Percentiles rank a stretch among this genome's conserved stretches.
Conservation (phyloP, 768 basidiomycete species). For the Boletellus emodensis region DNA sequence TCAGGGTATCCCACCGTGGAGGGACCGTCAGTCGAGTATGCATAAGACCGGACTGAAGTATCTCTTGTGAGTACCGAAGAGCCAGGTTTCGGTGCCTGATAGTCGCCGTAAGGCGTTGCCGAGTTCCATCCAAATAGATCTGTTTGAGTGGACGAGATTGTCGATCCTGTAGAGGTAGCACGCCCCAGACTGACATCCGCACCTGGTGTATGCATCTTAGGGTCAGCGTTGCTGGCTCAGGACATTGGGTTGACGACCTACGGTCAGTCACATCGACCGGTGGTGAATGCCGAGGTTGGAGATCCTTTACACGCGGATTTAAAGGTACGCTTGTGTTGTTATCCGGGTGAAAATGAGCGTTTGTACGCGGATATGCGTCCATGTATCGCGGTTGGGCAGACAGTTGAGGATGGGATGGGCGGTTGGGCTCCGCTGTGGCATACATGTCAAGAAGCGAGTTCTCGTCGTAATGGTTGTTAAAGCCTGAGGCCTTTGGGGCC, state of each 20-base stretch:
- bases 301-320: slow-evolving; percentile 18
- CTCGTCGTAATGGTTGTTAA: slow-evolving; percentile 21
- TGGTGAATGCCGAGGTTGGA: slow-evolving; percentile 14
- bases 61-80: slow-evolving; percentile 14
- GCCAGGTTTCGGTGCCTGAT: slow-evolving; percentile 14
- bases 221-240: slow-evolving; percentile 2
- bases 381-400: slow-evolving; percentile 18
- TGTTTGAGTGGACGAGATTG: slow-evolving; percentile 25
- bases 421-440: slow-evolving; percentile 14
- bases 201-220: slow-evolving; percentile 8
- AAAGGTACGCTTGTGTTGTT: slow-evolving; percentile 4
- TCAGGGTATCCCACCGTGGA: slow-evolving; percentile 21
- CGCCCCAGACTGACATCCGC: slow-evolving; percentile 19
- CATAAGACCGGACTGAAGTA: slow-evolving; percentile 16
- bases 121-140: slow-evolving; percentile 24
- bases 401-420: slow-evolving; percentile 17
- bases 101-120: slow-evolving; percentile 20
- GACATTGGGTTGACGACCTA: slow-evolving; percentile 13
- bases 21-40: slow-evolving; percentile 19
- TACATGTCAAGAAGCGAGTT: slow-evolving; percentile 23
- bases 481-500: slow-evolving; percentile 26
- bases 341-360: slow-evolving; percentile 13
- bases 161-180: slow-evolving; percentile 28
- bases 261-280: slow-evolving; percentile 21
- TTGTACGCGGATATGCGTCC: slow-evolving; percentile 15